Percentiles rank a stretch among this genome's conserved stretches.
phyloP scores from a whole-genome alignment of 345 rosid species.

The Brassica cretica region DNA sequence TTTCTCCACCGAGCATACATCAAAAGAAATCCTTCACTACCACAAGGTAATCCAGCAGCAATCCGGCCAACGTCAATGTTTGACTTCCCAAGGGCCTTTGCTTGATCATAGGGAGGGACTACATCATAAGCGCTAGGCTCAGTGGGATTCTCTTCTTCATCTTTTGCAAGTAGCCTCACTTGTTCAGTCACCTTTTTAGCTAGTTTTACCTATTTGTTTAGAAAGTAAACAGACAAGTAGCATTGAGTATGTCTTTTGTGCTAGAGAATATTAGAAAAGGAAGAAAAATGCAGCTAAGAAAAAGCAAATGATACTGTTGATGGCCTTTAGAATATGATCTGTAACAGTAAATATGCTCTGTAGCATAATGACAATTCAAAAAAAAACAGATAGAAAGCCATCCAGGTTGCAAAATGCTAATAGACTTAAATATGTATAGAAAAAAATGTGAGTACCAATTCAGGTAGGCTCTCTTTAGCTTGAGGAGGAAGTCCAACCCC shows the following conservation, averaged over 20 bases:
- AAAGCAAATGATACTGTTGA: slow-evolving; percentile 13
- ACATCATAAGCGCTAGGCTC: slow-evolving; percentile 68
- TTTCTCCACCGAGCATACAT: slow-evolving; percentile 99
- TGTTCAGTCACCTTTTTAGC: slow-evolving; percentile 94
- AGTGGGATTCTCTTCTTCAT: slow-evolving; percentile 78
- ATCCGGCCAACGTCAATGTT: slow-evolving; percentile 95
- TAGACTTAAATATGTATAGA: slow-evolving; percentile 5
- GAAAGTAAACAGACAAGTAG: slow-evolving; percentile 25
- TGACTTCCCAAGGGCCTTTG: slow-evolving; percentile 97
- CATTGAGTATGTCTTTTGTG: slow-evolving; percentile 9
- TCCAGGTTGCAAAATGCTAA: slow-evolving; percentile 4
- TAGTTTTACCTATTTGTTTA: slow-evolving; percentile 58
- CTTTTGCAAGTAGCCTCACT: slow-evolving; percentile 85
- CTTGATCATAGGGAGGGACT: slow-evolving; percentile 94
- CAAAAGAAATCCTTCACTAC: slow-evolving; percentile 96
- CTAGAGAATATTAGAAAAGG: background rate
- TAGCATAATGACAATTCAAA: background rate
- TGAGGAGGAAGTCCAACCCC: slow-evolving; percentile 92
- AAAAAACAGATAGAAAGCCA: background rate
- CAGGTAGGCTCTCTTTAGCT: slow-evolving; percentile 73
- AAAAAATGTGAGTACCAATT: slow-evolving; percentile 52
- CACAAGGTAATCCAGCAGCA: slow-evolving; percentile 99
- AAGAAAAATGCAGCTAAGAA: background rate
- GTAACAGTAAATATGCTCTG: background rate
- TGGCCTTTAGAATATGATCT: background rate